Percentiles rank a stretch among this genome's conserved stretches.
phyloP scores from a whole-genome alignment of 2,329 filamentous ascomycete species.

The Atkinsonella texensis region DNA sequence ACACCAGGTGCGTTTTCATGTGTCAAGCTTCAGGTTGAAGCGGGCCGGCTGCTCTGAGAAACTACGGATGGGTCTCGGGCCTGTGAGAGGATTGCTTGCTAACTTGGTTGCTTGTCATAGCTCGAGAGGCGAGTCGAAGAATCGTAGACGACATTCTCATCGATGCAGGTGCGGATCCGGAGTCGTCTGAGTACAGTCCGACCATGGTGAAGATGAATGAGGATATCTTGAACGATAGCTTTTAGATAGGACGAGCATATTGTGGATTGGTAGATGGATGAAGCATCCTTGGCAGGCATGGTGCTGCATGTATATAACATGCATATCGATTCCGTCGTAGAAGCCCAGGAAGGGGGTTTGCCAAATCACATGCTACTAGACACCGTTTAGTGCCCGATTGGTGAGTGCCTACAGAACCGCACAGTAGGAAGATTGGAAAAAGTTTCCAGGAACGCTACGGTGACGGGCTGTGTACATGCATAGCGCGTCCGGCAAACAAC shows the following conservation, averaged over 20 bases:
- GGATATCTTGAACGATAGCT: conserved; percentile 50
- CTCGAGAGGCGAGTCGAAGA: conserved; percentile 65
- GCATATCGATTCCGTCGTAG: no score
- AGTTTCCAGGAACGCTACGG: neutral
- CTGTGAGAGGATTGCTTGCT: neutral
- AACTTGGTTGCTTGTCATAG: conserved; percentile 24
- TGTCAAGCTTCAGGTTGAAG: neutral
- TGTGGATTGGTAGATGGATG: no score
- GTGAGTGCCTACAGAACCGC: no score
- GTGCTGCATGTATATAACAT: no score
- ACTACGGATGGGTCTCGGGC: no score
- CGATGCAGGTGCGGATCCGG: conserved; percentile 55
- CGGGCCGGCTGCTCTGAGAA: neutral
- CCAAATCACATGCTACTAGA: no score
- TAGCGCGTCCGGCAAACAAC: no score
- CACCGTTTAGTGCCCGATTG: no score
- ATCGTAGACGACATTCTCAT: conserved; percentile 72
- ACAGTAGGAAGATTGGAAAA: neutral
- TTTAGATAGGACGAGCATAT: conserved; percentile 24
- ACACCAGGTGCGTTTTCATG: conserved; percentile 51
- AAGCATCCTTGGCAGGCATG: neutral
- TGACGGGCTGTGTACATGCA: neutral
- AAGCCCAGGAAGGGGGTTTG: no score
- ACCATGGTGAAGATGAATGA: conserved; percentile 54
- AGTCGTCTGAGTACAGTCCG: conserved; percentile 48